Conservation (phyloP, 2,329 filamentous ascomycete genomes). For the Scytalidium sp. region DNA sequence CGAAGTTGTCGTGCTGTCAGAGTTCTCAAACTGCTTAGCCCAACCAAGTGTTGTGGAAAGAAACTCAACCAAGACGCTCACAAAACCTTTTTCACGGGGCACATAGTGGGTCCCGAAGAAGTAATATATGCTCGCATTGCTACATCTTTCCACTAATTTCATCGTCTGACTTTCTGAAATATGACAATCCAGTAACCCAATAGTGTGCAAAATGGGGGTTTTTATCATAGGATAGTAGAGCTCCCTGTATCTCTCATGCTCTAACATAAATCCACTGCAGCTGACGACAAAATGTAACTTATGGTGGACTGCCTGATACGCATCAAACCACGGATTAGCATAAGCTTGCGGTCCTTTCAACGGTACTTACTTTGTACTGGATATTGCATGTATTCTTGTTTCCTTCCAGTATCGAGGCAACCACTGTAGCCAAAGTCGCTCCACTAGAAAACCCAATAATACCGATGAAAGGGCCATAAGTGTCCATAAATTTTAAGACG, state of each 20-base stretch:
- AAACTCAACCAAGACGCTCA: background rate
- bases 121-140: background rate
- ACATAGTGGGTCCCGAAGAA: background rate
- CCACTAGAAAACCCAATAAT: conserved; percentile 6
- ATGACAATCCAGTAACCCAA: background rate
- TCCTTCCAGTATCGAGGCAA: conserved; percentile 3
- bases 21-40: background rate
- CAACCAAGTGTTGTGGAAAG: background rate
- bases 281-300: background rate
- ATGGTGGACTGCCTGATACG: background rate
- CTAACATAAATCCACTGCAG: background rate
- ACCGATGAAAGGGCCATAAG: conserved; percentile 6
- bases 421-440: conserved; percentile 3
- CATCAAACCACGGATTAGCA: background rate
- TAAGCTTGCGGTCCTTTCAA: background rate
- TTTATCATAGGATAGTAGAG: background rate
- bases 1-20: no score
- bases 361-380: background rate
- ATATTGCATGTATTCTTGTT: background rate
- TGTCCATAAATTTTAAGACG: background rate
- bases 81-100: background rate
- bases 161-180: background rate
- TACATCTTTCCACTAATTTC: background rate
- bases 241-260: background rate
- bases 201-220: background rate